Evolutionary conservation across 1,139 yeast genomes (phyloP).

Genomic region (Blastobotrys capitulatus): DNA sequence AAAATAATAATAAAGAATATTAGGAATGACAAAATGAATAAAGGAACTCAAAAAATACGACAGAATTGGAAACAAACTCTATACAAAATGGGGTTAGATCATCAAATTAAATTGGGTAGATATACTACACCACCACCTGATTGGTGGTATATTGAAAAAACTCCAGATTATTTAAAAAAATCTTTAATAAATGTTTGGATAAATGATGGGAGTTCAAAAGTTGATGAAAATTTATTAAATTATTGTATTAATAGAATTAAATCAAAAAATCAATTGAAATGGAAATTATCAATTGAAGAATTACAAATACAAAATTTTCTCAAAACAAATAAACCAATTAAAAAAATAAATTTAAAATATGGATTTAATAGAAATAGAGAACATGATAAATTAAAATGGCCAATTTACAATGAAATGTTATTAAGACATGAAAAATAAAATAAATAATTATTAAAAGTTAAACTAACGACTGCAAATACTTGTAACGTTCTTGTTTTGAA

Average conservation of each 20-base stretch:
- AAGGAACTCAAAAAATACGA: not conserved
- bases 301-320: not conserved
- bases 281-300: slow-evolving; percentile 12
- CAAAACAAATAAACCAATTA: not conserved
- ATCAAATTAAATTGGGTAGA: slow-evolving; percentile 7
- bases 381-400: slow-evolving; percentile 11
- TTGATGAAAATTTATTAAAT: not conserved
- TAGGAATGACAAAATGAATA: not conserved
- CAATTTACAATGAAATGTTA: slow-evolving; percentile 10
- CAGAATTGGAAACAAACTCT: slow-evolving; percentile 2
- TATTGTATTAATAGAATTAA: slow-evolving; percentile 3
- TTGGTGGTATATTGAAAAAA: slow-evolving; percentile 10
- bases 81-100: slow-evolving; percentile 1
- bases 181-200: not conserved
- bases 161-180: not conserved
- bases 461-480: slow-evolving; percentile 16
- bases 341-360: not conserved
- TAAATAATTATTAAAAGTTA: not conserved
- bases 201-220: not conserved
- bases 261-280: slow-evolving; percentile 6
- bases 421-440: slow-evolving; percentile 10
- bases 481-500: slow-evolving; percentile 33
- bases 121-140: slow-evolving; percentile 8
- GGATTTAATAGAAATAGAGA: not conserved
- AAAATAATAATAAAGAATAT: too few relatives aligned